Base-by-base conservation (phyloP, 352 stramenopile genomes). In the Pelagophyceae sp. region DNA sequence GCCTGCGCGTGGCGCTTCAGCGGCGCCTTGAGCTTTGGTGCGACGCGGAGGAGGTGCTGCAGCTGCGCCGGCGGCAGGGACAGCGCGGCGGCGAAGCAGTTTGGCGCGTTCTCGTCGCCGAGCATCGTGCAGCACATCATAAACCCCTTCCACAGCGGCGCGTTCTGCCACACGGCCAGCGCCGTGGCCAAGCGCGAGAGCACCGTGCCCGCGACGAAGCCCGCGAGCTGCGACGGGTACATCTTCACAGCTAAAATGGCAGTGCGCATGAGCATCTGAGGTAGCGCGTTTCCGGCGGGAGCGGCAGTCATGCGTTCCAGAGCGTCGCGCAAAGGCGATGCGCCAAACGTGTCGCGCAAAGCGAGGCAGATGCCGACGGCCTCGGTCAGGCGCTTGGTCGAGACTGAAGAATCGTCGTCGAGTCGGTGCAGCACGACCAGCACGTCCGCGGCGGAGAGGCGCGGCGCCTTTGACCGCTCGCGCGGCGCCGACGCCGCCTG, bases 71-170 rank as follows among this genome's bases (percentile, higher is more conserved):
- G 17, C 23, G 67, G 67, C 5, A 74, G 67, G 35, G 3, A 2
- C 35, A 74, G 35, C 15, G 38, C 35, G 2, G 67, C 67, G 35
- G 33, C 35, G 38, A 74, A 74, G 67, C 67, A 74, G 5, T 31
- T 58, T 11, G 19, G 35, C 2, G 25, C 33, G 38, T 58, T 2
- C 5, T 50, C 67, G 33, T 58, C 67, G 33, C 15, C 67, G 35
- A 74, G 67, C 35, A 74, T 51, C 15, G 1, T 31, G 35, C 35
- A 50, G 67, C 38, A 74, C 67, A 74, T 74, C 20, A 74, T 32
- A 37, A 74, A 74, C 35, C 67, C 67, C 67, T 74, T 74, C 67
- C 67, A 74, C 15, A 74, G 67, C 15, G 19, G 15, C 33, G 33
- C 35, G 38, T 74, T 19, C 2, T 1, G 2, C 67, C 67, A 74